These are phyloP conservation scores for Xylaria arbuscula DNA, from an alignment of 2,329 filamentous ascomycete species.

Conservation along the genomic window DNA sequence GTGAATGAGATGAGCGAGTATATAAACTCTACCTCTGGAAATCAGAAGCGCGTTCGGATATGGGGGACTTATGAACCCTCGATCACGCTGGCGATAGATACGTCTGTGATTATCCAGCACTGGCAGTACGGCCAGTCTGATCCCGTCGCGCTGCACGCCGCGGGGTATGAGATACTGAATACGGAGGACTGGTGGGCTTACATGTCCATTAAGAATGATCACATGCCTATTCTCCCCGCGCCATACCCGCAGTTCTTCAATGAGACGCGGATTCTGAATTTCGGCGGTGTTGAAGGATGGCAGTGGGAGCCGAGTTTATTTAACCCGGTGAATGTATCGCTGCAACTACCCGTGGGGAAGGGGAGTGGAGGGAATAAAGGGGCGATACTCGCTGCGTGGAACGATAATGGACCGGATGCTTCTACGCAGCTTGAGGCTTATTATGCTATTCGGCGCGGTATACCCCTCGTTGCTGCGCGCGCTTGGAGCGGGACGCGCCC, in stretches of 20 bases:
- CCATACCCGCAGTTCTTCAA: constrained; percentile 61
- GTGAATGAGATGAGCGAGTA: constrained; percentile 62
- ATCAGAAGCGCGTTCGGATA: constrained; percentile 59
- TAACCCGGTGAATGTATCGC: constrained; percentile 56
- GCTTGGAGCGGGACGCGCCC: constrained; percentile 57
- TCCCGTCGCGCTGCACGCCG: constrained; percentile 53
- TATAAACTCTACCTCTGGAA: constrained; percentile 49
- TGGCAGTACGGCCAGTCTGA: constrained; percentile 63
- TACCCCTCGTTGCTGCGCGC: constrained; percentile 56
- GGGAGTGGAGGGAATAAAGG: constrained; percentile 52
- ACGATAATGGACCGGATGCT: constrained; percentile 60
- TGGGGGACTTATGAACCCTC: constrained; percentile 64
- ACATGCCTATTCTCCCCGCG: constrained; percentile 58
- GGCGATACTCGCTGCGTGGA: constrained; percentile 59
- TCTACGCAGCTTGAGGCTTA: constrained; percentile 61
- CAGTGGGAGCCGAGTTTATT: constrained; percentile 60
- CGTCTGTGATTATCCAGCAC: constrained; percentile 55
- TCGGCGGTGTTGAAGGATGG: constrained; percentile 55
- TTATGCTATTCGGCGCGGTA: constrained; percentile 58
- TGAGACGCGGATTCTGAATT: constrained; percentile 56
- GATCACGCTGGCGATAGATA: constrained; percentile 48
- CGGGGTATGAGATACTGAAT: constrained; percentile 57
- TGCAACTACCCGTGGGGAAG: constrained; percentile 50
- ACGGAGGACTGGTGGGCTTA: constrained; percentile 65
- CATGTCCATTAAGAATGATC: constrained; percentile 65